Conservation (phyloP, 148 eudicot genomes). For the Limonium bicolor region DNA sequence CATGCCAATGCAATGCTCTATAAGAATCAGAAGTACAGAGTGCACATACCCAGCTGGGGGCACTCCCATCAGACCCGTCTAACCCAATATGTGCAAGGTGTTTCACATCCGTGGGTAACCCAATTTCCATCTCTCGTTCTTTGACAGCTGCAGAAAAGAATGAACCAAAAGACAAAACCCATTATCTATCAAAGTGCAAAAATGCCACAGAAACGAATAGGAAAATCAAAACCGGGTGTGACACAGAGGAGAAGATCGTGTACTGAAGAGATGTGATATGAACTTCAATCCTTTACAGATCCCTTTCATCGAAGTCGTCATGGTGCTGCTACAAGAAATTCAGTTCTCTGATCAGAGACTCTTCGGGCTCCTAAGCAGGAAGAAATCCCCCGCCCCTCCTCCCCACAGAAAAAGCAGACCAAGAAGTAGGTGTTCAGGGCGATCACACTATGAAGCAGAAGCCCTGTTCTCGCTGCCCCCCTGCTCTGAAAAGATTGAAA, state of each 20-base stretch:
- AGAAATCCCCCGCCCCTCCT: not conserved
- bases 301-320: constrained; percentile 28
- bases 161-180: not conserved
- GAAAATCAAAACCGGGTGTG: not conserved
- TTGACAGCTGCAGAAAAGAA: constrained; percentile 30
- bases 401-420: too few relatives aligned
- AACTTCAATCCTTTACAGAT: constrained; percentile 67
- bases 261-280: constrained; percentile 81
- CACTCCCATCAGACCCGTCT: constrained; percentile 54
- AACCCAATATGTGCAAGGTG: constrained; percentile 82
- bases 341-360: too few relatives aligned
- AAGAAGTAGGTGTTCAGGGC: too few relatives aligned
- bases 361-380: not conserved
- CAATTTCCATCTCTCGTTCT: constrained; percentile 71
- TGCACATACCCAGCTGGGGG: constrained; percentile 61
- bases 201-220: not conserved
- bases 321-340: constrained; percentile 8
- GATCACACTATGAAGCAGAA: too few relatives aligned
- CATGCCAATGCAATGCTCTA: not conserved
- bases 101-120: constrained; percentile 75
- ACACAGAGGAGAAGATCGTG: not conserved
- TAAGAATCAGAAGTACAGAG: not conserved
- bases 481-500: too few relatives aligned
- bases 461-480: too few relatives aligned
- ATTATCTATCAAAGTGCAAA: constrained; percentile 4